Conservation (phyloP, 2,329 filamentous ascomycete species). For the Parascedosporium putredinis region DNA sequence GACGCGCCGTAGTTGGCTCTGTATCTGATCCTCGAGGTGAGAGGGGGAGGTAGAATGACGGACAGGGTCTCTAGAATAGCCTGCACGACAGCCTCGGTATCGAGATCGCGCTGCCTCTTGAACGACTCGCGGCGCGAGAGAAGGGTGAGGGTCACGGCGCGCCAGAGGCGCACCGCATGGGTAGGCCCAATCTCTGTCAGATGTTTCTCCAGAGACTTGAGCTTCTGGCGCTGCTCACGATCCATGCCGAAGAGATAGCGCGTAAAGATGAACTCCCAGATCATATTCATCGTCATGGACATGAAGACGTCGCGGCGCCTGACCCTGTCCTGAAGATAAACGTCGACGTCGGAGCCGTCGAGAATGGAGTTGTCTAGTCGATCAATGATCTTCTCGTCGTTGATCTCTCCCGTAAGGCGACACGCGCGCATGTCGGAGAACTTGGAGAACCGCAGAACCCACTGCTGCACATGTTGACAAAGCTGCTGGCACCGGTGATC, state of each 20-base stretch:
- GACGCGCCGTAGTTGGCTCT: slow-evolving; percentile 76
- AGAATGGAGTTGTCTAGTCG: slow-evolving; percentile 89
- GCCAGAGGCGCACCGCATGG: slow-evolving; percentile 92
- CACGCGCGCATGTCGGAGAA: slow-evolving; percentile 89
- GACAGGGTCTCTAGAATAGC: slow-evolving; percentile 72
- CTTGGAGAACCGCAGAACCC: slow-evolving; percentile 96
- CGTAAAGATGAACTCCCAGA: slow-evolving; percentile 98
- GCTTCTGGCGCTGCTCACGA: slow-evolving; percentile 90
- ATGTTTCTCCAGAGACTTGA: slow-evolving; percentile 90
- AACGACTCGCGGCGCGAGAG: slow-evolving; percentile 75
- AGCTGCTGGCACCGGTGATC: slow-evolving; percentile 88
- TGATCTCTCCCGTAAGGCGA: slow-evolving; percentile 71
- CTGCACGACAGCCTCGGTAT: slow-evolving; percentile 92
- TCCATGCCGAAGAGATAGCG: slow-evolving; percentile 98
- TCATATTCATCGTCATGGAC: slow-evolving; percentile 98
- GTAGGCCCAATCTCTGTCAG: slow-evolving; percentile 78
- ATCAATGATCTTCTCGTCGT: slow-evolving; percentile 87
- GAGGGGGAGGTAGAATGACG: slow-evolving; percentile 79
- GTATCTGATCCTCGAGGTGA: slow-evolving; percentile 68
- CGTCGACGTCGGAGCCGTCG: slow-evolving; percentile 87
- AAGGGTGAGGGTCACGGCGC: slow-evolving; percentile 85
- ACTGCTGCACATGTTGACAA: slow-evolving; percentile 92
- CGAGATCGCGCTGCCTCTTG: slow-evolving; percentile 68
- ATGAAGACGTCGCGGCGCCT: slow-evolving; percentile 90
- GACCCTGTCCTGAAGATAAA: slow-evolving; percentile 78